Evolutionary conservation across 177 flowering plant genomes (phyloP).

Genomic region (Vitis hybrid): DNA sequence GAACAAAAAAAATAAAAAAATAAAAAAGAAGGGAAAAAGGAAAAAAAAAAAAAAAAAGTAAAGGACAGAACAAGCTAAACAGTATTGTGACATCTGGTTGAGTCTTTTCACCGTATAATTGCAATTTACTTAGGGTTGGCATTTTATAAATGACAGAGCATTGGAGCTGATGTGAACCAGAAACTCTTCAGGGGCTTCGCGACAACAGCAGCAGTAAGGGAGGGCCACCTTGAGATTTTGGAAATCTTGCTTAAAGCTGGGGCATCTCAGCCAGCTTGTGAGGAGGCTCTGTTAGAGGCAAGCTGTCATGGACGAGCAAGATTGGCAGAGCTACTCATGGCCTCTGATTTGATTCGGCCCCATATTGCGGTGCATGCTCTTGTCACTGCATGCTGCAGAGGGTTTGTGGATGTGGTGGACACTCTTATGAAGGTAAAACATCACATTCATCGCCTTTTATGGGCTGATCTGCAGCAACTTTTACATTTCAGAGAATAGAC

Average conservation of each 20-base stretch:
- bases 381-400: slow-evolving; percentile 65
- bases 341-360: slow-evolving; percentile 58
- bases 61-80: not conserved
- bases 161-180: slow-evolving; percentile 77
- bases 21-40: too few species aligned
- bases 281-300: slow-evolving; percentile 78
- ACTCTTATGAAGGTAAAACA: slow-evolving; percentile 54
- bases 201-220: slow-evolving; percentile 71
- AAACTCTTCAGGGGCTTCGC: slow-evolving; percentile 66
- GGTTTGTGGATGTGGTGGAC: slow-evolving; percentile 62
- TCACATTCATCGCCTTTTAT: not conserved
- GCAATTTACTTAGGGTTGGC: slow-evolving; percentile 8
- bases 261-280: slow-evolving; percentile 73
- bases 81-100: slow-evolving; percentile 1
- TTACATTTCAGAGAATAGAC: not conserved
- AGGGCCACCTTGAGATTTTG: slow-evolving; percentile 58
- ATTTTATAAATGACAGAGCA: slow-evolving; percentile 33
- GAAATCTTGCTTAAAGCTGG: slow-evolving; percentile 69
- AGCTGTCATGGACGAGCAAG: slow-evolving; percentile 59
- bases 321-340: slow-evolving; percentile 53
- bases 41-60: not conserved
- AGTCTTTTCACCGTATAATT: not conserved
- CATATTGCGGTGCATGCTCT: slow-evolving; percentile 67
- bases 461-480: not conserved
- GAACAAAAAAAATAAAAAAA: not conserved